Evolutionary conservation across 1,284 basidiomycete species (phyloP), one percentile per base, ranked within the genome.

Genomic region (Ustilago crameri): DNA sequence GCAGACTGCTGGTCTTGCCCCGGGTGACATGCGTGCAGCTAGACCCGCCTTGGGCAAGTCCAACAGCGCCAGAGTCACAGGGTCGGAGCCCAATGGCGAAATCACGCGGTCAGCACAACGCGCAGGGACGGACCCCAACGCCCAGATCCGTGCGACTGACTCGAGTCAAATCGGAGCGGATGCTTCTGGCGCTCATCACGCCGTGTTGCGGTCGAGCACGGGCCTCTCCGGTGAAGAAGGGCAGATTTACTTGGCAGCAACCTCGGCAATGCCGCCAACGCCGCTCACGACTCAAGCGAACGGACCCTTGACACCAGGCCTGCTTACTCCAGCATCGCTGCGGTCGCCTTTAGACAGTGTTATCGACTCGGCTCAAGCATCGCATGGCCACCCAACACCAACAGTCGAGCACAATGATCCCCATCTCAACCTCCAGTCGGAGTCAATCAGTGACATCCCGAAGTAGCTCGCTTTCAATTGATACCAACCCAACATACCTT

Each of bases 341-440:
- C 55, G 60, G 30, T 69, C 60, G 3, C 66, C 60, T 9, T 52
- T 69, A 2, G 66, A 69, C 10, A 37, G 5, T 20, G 60, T 64
- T 14, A 64, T 69, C 15, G 66, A 69, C 40, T 69, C 66, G 34
- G 66, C 66, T 7, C 60, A 64, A 22, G 66, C 66, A 7, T 69
- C 66, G 18, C 66, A 69, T 5, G 66, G 66, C 15, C 66, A 69
- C 24, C 59, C 59, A 9, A 68, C 59, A 15, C 59, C 65, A 3
- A 50, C 65, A 8, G 27, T 45, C 3, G 65, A 68, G 23, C 57
- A 45, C 7, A 26, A 14, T 9, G 24, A 67, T 24, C 46, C 50
- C 22, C 34, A 60, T 23, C 41, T 27, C 10, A 47, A 24, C 37
- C 40, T 48, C 3, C 50, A 49, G 4, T 22, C 52, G 2, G 53